Base-by-base conservation (phyloP, 805 yeast genomes). In the Wickerhamomyces subpelliculosus region DNA sequence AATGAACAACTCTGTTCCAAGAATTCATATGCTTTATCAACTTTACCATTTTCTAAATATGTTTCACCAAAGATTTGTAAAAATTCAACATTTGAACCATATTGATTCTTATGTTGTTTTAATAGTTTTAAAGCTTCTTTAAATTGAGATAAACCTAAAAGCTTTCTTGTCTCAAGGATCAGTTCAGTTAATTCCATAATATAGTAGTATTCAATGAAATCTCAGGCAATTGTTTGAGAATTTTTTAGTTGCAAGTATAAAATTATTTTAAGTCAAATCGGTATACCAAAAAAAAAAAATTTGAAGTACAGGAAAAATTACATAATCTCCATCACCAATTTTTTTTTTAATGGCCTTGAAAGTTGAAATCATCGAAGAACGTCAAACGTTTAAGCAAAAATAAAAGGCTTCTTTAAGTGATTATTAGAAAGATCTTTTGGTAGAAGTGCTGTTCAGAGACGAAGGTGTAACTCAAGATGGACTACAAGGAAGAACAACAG, bases 401-500 rank as follows among this genome's bases (percentile, higher is more conserved):
- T n/a, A n/a, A n/a, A n/a, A n/a, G n/a, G n/a, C n/a, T n/a, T n/a
- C n/a, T n/a, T n/a, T n/a, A n/a, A n/a, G n/a, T n/a, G n/a, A n/a
- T n/a, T n/a, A n/a, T n/a, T n/a, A n/a, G 14, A 14, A 27, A 13
- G n/a, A 16, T 9, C 30, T 9, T 27, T 27, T 9, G 9, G n/a
- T n/a, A n/a, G n/a, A n/a, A n/a, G n/a, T n/a, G n/a, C n/a, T n/a
- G n/a, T n/a, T n/a, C n/a, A n/a, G n/a, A n/a, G n/a, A n/a, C n/a
- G n/a, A n/a, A n/a, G n/a, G n/a, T n/a, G n/a, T n/a, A 21, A 21
- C 6, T 24, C 13, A 24, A 24, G 13, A 85, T 85, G 95, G 89
- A 84, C 50, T 74, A 80, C 40, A 55, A 60, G 37, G 96, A 85
- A 58, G 97, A 93, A 55, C 97, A 90, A 57, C 60, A 55, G 22